Evolutionary conservation across 2,329 filamentous ascomycete species (phyloP).

Genomic region (Aspergillus nomiae): DNA sequence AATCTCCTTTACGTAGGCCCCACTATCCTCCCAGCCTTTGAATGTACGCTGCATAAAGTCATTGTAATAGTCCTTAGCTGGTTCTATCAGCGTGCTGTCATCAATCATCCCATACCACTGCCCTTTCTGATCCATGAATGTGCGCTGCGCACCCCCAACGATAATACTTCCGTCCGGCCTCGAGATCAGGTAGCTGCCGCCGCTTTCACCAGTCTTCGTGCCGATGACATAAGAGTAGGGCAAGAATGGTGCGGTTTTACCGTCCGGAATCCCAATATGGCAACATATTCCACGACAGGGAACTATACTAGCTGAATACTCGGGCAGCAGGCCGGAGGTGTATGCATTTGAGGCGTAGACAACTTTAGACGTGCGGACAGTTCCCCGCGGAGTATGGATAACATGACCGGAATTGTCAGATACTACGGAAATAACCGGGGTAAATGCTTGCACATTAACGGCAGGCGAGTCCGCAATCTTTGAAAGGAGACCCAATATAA

Average conservation of each 20-base stretch:
- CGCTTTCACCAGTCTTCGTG: constrained; percentile 54
- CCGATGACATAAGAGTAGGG: constrained; percentile 61
- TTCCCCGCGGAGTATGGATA: constrained; percentile 63
- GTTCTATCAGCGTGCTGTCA: constrained; percentile 54
- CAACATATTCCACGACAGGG: constrained; percentile 67
- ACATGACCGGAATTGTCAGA: constrained; percentile 51
- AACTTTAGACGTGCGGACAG: constrained; percentile 63
- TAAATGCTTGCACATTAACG: constrained; percentile 58
- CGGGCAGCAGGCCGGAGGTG: constrained; percentile 72
- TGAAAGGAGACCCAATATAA: constrained; percentile 69
- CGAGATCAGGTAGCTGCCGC: constrained; percentile 60
- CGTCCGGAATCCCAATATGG: constrained; percentile 34
- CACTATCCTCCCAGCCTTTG: constrained; percentile 40
- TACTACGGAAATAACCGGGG: constrained; percentile 43
- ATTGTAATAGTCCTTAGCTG: constrained; percentile 45
- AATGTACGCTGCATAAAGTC: constrained; percentile 43
- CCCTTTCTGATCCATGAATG: constrained; percentile 26
- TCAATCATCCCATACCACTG: constrained; percentile 50
- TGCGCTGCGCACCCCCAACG: constrained; percentile 63
- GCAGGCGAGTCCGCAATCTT: constrained; percentile 54
- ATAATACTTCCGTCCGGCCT: constrained; percentile 58
- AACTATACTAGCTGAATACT: constrained; percentile 71
- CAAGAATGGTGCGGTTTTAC: constrained; percentile 32
- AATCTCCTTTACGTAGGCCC: constrained; percentile 34
- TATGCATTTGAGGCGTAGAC: constrained; percentile 85